phyloP scores from a whole-genome alignment of 345 rosid genomes.

The Salix purpurea region DNA sequence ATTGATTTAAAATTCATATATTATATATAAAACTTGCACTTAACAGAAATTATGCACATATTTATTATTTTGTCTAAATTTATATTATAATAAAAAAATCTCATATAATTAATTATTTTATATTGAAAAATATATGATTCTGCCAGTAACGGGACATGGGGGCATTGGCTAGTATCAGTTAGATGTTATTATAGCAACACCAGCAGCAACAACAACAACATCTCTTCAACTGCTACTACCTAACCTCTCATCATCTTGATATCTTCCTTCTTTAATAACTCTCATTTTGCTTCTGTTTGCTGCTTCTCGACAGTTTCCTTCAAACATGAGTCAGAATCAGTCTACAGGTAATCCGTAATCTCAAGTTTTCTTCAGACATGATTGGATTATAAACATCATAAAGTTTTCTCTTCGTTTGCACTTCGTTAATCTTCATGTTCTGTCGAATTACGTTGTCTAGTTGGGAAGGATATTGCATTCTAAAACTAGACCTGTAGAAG shows the following conservation, averaged over 20 bases:
- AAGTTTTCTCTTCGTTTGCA: background rate
- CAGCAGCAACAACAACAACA: background rate
- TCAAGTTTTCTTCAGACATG: background rate
- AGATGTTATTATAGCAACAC: background rate
- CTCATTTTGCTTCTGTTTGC: background rate
- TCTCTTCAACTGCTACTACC: background rate
- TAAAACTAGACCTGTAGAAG: background rate
- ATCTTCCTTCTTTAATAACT: background rate
- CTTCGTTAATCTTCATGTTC: no score
- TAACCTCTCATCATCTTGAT: background rate
- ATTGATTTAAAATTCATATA: no score
- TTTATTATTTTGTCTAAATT: no score
- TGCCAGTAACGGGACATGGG: no score
- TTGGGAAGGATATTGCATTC: background rate
- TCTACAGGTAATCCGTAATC: background rate
- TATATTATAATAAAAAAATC: no score
- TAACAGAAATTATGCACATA: no score
- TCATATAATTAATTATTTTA: no score
- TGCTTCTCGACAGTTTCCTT: background rate
- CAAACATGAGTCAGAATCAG: slow-evolving; percentile 10
- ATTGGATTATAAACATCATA: background rate
- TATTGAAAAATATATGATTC: no score
- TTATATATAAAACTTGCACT: no score
- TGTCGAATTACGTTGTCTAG: background rate
- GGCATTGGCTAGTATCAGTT: background rate